These are phyloP conservation scores for Penicillium silybi DNA, from an alignment of 495 filamentous ascomycete genomes.

Conservation along the genomic window DNA sequence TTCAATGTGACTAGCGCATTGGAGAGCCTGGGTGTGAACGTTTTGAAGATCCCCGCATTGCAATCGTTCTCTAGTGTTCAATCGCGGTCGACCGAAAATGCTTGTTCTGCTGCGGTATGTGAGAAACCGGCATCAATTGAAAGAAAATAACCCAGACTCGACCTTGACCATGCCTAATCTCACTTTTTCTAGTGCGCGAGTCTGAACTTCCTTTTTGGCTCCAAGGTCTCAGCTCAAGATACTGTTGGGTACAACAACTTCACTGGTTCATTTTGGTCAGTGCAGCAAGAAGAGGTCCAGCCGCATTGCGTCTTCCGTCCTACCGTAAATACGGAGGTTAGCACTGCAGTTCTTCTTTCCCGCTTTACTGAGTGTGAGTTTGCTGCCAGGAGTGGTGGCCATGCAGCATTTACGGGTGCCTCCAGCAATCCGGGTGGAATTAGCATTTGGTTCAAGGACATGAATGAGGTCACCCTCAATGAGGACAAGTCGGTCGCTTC, in stretches of 20 bases:
- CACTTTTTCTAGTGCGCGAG: conserved; percentile 5
- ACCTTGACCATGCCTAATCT: neutral
- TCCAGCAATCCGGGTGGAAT: conserved; percentile 33
- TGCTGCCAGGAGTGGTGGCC: conserved; percentile 44
- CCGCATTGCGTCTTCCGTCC: conserved; percentile 27
- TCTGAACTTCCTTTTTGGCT: conserved; percentile 15
- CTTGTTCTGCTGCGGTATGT: conserved; percentile 12
- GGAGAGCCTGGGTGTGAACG: conserved; percentile 10
- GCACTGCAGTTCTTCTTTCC: conserved; percentile 16
- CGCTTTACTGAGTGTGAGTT: conserved; percentile 27
- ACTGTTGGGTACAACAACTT: conserved; percentile 15
- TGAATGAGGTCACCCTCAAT: conserved; percentile 40
- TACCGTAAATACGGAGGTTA: conserved; percentile 17
- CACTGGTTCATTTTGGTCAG: conserved; percentile 44
- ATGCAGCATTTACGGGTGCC: conserved; percentile 27
- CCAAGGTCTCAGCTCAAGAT: conserved; percentile 7
- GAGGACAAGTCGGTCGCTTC: conserved; percentile 26
- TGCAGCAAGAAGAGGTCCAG: conserved; percentile 34
- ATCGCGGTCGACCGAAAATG: conserved; percentile 7
- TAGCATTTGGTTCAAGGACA: conserved; percentile 44
- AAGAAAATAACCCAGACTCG: neutral
- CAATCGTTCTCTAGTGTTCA: conserved; percentile 4
- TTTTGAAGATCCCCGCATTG: conserved; percentile 14
- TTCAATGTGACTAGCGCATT: conserved; percentile 16
- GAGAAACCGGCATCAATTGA: neutral